A percentile compares a stretch with the other conserved stretches of the same genome.
Evolutionary conservation across 2,329 filamentous ascomycete species (phyloP).

Genomic region (Pestalotiopsis sp.): DNA sequence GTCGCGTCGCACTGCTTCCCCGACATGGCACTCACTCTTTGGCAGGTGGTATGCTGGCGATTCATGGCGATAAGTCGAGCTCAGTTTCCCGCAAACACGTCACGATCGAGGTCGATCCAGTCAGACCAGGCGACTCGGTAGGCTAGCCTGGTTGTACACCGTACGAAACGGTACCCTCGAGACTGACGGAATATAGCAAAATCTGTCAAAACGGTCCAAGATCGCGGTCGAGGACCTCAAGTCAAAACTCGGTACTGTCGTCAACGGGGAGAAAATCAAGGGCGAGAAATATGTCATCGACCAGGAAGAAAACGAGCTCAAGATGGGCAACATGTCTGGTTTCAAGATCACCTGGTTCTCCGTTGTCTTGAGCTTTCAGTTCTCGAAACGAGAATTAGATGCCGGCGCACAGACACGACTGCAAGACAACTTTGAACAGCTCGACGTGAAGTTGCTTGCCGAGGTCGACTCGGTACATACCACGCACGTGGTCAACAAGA

Average conservation of each 20-base stretch:
- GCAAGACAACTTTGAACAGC: conserved; percentile 70
- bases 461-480: conserved; percentile 74
- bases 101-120: conserved; percentile 70
- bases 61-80: conserved; percentile 64
- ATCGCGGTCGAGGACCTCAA: conserved; percentile 77
- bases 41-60: conserved; percentile 66
- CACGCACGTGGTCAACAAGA: conserved; percentile 86
- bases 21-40: conserved; percentile 21
- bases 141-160: conserved; percentile 24
- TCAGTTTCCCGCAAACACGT: conserved; percentile 90
- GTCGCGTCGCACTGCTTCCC: neutral
- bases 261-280: conserved; percentile 75
- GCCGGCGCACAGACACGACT: conserved; percentile 65
- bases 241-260: conserved; percentile 82
- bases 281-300: conserved; percentile 62
- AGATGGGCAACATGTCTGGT: conserved; percentile 70
- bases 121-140: conserved; percentile 70
- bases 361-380: conserved; percentile 80
- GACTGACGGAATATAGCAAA: conserved; percentile 47
- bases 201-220: conserved; percentile 66
- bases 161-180: neutral
- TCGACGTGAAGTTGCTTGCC: conserved; percentile 85
- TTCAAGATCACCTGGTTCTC: conserved; percentile 80
- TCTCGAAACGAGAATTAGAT: conserved; percentile 71
- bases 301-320: conserved; percentile 64